Evolutionary conservation across 1,284 basidiomycete species (phyloP), one percentile per base, ranked within the genome.

Genomic region (Cutaneotrichosporon dermatis): DNA sequence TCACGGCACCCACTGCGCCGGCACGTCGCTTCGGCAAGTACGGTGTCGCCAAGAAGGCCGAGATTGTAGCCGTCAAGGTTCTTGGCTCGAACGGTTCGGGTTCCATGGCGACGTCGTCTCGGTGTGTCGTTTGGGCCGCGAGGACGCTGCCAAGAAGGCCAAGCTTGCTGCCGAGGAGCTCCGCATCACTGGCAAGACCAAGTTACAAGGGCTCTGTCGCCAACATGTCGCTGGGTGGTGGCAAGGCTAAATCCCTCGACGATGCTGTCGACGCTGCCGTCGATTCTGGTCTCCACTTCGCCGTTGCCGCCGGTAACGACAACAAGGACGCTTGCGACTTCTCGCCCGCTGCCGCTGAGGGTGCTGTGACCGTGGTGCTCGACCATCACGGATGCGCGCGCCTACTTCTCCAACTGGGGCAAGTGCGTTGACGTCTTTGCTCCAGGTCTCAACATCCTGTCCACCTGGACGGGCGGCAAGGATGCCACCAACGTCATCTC

Each of bases 181-280:
- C 68, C 83, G 80, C 59, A 80, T 76, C 54, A 84, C 83, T n/a
- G 86, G 87, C 57, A 84, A 83, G 73, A 88, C 87, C 63, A 82
- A 81, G 62, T 88, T 88, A 91, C 83, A 94, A 93, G 82, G 95
- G 95, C 42, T 95, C 93, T 43, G 94, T 98, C 66, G 92, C 90
- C 63, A 97, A 95, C 84, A 97, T 99, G 95, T 91, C 88, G 75
- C 87, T 99, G 57, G 95, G 95, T 66, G 95, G 95, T 73, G 91
- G 91, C 69, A 95, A 93, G 82, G 92, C 91, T n/a, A 83, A 82
- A 44, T 84, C 90, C 48, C 84, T 98, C 58, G 92, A 99, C 71
- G 82, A 84, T 42, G 86, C 89, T 51, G 92, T 99, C 63, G 87
- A 98, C 80, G 82, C 81, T 55, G 93, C 94, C 57, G 91, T 96